These are phyloP conservation scores for Torulaspora delbrueckii DNA, from an alignment of 805 yeast genomes.

Conservation along the genomic window DNA sequence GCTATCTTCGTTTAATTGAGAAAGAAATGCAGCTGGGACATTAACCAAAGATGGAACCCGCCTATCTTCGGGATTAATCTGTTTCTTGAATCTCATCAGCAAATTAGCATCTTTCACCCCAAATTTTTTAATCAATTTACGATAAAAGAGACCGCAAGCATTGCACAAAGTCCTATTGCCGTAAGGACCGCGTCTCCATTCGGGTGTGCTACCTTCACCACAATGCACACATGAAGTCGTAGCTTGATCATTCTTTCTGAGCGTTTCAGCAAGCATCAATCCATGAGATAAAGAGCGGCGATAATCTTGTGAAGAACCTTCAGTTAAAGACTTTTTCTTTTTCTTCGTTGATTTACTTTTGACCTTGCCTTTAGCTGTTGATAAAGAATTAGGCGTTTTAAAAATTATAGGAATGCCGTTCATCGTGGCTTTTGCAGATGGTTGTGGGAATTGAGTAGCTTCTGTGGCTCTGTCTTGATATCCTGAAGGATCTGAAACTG, in stretches of 20 bases:
- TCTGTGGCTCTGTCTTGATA: not conserved
- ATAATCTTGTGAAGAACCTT: constrained; percentile 7
- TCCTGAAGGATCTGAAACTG: constrained; percentile 10
- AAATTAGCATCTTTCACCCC: constrained; percentile 29
- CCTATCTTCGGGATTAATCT: constrained; percentile 28
- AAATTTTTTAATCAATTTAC: constrained; percentile 48
- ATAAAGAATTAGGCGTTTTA: constrained; percentile 1
- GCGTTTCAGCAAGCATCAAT: constrained; percentile 13
- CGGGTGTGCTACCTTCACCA: constrained; percentile 65
- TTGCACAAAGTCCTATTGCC: constrained; percentile 82
- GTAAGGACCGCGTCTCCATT: constrained; percentile 88
- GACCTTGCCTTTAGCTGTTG: not conserved
- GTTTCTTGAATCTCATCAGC: constrained; percentile 29
- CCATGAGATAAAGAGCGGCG: constrained; percentile 14
- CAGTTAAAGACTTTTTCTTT: constrained; percentile 9
- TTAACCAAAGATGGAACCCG: constrained; percentile 26
- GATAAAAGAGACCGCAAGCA: constrained; percentile 82
- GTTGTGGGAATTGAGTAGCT: not conserved
- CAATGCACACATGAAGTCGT: constrained; percentile 59
- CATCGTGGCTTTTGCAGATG: not conserved
- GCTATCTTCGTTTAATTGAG: constrained; percentile 13
- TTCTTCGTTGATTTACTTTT: constrained; percentile 9
- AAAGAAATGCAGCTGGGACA: constrained; percentile 26
- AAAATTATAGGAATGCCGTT: constrained; percentile 8
- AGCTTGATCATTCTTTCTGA: constrained; percentile 12